Evolutionary conservation across 2,329 filamentous ascomycete genomes (phyloP), one percentile per base, ranked within the genome.

Genomic region (Simplicillium aogashimaense): DNA sequence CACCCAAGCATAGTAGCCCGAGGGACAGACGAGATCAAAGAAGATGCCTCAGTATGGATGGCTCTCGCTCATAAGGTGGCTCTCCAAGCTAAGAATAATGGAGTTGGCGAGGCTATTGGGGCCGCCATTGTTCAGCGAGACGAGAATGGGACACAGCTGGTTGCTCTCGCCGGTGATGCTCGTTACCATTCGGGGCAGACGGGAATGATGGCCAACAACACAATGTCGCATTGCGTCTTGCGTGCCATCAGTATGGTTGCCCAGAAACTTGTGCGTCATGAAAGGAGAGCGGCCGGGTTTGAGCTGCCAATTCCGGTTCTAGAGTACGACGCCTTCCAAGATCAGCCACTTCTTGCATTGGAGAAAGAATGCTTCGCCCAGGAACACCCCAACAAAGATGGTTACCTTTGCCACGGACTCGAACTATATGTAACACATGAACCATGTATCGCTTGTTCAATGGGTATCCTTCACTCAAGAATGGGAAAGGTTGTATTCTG

Each of bases 361-460:
- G 83, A 92, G 56, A 61, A 67, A 46, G 57, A 64, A 40, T 74
- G 81, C 45, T 85, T 79, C 53, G 66, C 70, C 37, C 65, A 76
- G 51, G 78, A 81, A 51, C 83, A 81, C 53, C 76, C 74, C 32
- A 75, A 70, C 47, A 74, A 76, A 28, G 85, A 87, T 49, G 90
- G 90, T 39, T 98, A 98, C 58, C 78, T 98, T 15, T 97, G 90
- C 63, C 87, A 94, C 49, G 86, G 87, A 40, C 74, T 98, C 25
- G 90, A 97, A 60, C 76, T 98, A 42, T 97, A 95, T 64, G 71
- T 94, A 45, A 95, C 89, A 2, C 89, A 97, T 55, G 92, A 98
- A 63, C 92, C 92, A 5, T 98, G 92, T 57, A 76, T 94, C 44
- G 94, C 94, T 76, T 98, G 92, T 63, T 87, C 85, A 29, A 97